Evolutionary conservation across 176 grass and related monocot species (phyloP).

Genomic region (Triticum aestivum): DNA sequence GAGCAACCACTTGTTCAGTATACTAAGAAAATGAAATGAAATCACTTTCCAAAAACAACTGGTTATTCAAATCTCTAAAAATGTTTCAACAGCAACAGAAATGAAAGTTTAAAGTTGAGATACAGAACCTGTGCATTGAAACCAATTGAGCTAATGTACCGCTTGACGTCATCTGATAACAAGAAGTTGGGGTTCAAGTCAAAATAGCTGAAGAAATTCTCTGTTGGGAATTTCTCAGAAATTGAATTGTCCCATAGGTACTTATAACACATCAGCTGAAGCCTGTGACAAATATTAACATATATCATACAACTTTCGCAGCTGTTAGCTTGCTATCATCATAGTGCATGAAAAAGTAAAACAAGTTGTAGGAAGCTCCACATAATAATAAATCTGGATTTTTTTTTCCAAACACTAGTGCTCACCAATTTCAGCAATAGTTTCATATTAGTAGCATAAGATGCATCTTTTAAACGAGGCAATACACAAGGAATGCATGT

Average conservation of each 20-base stretch:
- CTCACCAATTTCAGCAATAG: neutral
- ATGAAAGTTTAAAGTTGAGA: conserved; percentile 4
- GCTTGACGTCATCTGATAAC: conserved; percentile 65
- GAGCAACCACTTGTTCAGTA: conserved; percentile 1
- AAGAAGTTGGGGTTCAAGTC: conserved; percentile 53
- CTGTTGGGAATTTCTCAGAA: conserved; percentile 40
- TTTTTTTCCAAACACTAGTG: neutral
- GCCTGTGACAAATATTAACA: conserved; percentile 49
- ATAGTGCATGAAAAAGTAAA: conserved; percentile 1
- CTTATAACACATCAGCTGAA: conserved; percentile 98
- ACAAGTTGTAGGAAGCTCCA: neutral
- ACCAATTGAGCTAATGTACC: conserved; percentile 60
- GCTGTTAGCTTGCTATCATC: neutral
- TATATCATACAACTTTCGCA: conserved; percentile 5
- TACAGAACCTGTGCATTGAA: conserved; percentile 65
- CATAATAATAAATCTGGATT: conserved; percentile 4
- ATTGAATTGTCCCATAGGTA: conserved; percentile 81
- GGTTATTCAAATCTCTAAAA: neutral
- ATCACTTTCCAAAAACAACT: neutral
- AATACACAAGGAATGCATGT: neutral
- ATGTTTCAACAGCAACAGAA: neutral
- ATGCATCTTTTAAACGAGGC: neutral
- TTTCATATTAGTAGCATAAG: neutral
- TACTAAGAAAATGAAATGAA: neutral
- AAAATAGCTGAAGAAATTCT: conserved; percentile 83